These are phyloP conservation scores for Calonectria multiphialidica DNA, from an alignment of 2,329 filamentous ascomycete genomes.

Conservation along the genomic window DNA sequence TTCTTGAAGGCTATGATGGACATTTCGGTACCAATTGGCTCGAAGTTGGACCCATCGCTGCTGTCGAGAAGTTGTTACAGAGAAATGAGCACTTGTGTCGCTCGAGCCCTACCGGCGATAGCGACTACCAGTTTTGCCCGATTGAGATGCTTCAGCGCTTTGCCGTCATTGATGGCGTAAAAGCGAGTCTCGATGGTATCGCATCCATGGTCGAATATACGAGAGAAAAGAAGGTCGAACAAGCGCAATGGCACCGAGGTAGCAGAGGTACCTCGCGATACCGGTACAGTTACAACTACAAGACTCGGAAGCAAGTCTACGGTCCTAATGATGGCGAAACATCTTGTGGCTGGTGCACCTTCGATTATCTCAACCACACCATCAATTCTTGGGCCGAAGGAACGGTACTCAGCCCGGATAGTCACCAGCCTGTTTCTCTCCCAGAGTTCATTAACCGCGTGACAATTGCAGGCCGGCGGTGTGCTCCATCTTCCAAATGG, in stretches of 20 bases:
- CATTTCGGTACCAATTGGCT: neutral
- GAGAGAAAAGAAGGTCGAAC: neutral
- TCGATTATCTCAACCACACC: conserved; percentile 15
- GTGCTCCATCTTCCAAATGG: neutral
- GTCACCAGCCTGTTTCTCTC: neutral
- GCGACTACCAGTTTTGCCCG: conserved; percentile 2
- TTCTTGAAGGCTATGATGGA: neutral
- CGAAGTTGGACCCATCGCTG: neutral
- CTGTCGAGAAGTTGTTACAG: conserved; percentile 3
- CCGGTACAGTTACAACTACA: neutral
- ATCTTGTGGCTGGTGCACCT: conserved; percentile 8
- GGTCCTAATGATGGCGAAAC: conserved; percentile 12
- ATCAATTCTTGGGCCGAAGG: conserved; percentile 10
- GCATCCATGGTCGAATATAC: neutral
- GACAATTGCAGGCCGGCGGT: neutral
- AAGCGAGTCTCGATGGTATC: neutral
- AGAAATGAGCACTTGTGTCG: conserved; percentile 1
- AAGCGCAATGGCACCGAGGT: neutral
- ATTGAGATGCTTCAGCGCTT: conserved; percentile 11
- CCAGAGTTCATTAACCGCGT: conserved; percentile 12
- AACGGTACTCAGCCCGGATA: neutral
- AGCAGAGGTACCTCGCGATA: neutral
- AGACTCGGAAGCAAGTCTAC: neutral
- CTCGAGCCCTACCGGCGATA: neutral
- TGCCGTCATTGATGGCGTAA: neutral